These are phyloP conservation scores for Diplodia scrobiculata DNA, from an alignment of 2,329 filamentous ascomycete genomes.

Conservation along the genomic window DNA sequence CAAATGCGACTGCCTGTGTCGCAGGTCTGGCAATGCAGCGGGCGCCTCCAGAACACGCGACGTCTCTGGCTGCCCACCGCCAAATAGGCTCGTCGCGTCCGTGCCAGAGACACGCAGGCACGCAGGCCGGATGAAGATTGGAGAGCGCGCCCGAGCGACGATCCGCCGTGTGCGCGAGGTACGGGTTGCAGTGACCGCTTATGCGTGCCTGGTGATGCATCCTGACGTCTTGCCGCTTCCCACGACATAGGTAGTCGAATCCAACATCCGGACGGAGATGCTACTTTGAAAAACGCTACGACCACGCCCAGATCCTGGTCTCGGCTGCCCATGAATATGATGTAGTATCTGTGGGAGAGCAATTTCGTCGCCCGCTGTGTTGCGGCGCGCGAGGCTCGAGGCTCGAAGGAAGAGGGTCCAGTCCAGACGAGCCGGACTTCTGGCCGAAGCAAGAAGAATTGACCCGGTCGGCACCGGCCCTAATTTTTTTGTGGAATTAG, in stretches of 20 bases:
- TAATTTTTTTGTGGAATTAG: constrained; percentile 22
- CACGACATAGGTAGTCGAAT: too few relatives aligned
- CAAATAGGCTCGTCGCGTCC: constrained; percentile 7
- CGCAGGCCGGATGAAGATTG: constrained; percentile 10
- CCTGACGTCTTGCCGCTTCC: constrained; percentile 9
- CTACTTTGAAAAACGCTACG: too few relatives aligned
- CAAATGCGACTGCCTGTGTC: constrained; percentile 18
- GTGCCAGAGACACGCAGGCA: constrained; percentile 6
- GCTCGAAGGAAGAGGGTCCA: constrained; percentile 1
- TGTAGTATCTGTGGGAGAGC: too few relatives aligned
- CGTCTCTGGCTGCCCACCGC: constrained; percentile 4
- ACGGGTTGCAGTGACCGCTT: background rate
- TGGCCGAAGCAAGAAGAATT: constrained; percentile 20
- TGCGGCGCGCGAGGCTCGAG: constrained; percentile 10
- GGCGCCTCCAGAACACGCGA: constrained; percentile 1
- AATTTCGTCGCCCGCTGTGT: too few relatives aligned
- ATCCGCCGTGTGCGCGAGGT: constrained; percentile 19
- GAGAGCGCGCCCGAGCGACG: background rate
- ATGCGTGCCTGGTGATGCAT: constrained; percentile 17
- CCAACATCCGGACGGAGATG: too few relatives aligned
- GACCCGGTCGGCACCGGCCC: constrained; percentile 18
- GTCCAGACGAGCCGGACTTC: constrained; percentile 25
- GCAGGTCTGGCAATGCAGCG: constrained; percentile 16
- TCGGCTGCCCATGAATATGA: too few relatives aligned
- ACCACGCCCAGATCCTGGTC: too few relatives aligned